These are phyloP conservation scores for Sporopachydermia quercuum DNA, from an alignment of 805 yeast species.

Conservation along the genomic window DNA sequence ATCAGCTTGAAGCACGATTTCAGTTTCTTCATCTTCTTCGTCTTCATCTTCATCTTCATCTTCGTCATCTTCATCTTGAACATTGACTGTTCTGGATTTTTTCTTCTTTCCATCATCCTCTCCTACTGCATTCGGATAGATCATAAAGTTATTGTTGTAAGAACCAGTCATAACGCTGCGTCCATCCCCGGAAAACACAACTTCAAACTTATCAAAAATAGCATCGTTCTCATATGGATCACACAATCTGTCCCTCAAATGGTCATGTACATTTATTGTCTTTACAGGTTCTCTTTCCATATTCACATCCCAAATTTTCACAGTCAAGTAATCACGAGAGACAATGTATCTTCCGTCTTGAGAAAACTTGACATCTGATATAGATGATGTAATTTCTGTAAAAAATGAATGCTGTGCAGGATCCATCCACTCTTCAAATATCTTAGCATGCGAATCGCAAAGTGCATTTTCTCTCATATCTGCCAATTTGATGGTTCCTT, in stretches of 20 bases:
- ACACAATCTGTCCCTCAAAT: constrained; percentile 80
- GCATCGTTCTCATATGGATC: constrained; percentile 98
- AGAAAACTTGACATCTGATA: constrained; percentile 85
- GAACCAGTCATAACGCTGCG: constrained; percentile 92
- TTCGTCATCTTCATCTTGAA: constrained; percentile 5
- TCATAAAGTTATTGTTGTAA: constrained; percentile 92
- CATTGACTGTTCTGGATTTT: neutral
- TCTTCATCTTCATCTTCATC: constrained; percentile 11
- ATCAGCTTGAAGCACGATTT: constrained; percentile 90
- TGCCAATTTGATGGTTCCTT: constrained; percentile 87
- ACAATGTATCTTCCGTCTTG: constrained; percentile 89
- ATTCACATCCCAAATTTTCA: constrained; percentile 94
- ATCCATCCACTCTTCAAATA: constrained; percentile 86
- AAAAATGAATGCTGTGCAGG: constrained; percentile 89
- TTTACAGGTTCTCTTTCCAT: constrained; percentile 93
- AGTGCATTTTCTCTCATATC: constrained; percentile 94
- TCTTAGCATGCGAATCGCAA: constrained; percentile 74
- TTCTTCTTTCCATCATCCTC: neutral
- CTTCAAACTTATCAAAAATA: constrained; percentile 96
- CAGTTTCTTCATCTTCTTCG: constrained; percentile 30
- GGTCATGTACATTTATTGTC: constrained; percentile 92
- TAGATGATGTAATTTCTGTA: constrained; percentile 91
- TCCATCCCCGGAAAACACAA: constrained; percentile 86
- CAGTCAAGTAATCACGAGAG: constrained; percentile 94
- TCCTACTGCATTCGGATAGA: constrained; percentile 64